Base-by-base conservation (phyloP, 129 eudicot species). In the Ambrosia trifida region DNA sequence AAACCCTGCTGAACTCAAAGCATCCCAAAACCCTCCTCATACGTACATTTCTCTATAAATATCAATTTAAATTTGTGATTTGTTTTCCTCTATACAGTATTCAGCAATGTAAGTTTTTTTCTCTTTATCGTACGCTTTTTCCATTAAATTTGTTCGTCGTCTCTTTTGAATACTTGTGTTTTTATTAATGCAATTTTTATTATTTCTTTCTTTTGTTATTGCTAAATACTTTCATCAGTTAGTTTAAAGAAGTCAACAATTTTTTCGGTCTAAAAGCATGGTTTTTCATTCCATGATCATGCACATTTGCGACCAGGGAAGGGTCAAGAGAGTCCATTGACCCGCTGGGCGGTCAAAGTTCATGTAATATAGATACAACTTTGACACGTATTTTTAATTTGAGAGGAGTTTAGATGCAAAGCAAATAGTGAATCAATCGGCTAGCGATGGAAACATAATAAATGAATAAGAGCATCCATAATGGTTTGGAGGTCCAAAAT, bases 1-100 rank as follows among this genome's bases (percentile, higher is more conserved):
- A 70, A 70, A 53, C 74, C 74, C 35, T 12, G 19, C 30, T 70
- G 30, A 36, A 11, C 54, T 70, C 67, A 70, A 70, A 19, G 20
- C 12, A 61, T 72, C 76, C 43, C 28, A 28, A 28, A 57, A 43
- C 68, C 76, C 57, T 72, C 66, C 1, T 24, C 1, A 24, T 24
- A 24, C 14, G 61, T 61, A 61, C 62, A 61, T 24, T 61, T 61
- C 11, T 19, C 58, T 72, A 72, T 61, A 31, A 44, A 44, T 72
- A 44, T 24, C 76, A 44, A n/a, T 60, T 72, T 24, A 24, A 24
- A 24, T 1, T 24, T 24, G 1, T 24, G 1, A 24, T 24, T 46
- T 72, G 16, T 2, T 43, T 72, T 43, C 31, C 57, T 9, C 13
- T 19, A 46, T 61, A 44, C 60, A 12, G 1, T 7, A 2, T 40